A percentile compares a stretch with the other conserved stretches of the same genome.
These are phyloP conservation scores for Torrubiella hemipterigena DNA, from an alignment of 2,329 filamentous ascomycete species.

Conservation along the genomic window DNA sequence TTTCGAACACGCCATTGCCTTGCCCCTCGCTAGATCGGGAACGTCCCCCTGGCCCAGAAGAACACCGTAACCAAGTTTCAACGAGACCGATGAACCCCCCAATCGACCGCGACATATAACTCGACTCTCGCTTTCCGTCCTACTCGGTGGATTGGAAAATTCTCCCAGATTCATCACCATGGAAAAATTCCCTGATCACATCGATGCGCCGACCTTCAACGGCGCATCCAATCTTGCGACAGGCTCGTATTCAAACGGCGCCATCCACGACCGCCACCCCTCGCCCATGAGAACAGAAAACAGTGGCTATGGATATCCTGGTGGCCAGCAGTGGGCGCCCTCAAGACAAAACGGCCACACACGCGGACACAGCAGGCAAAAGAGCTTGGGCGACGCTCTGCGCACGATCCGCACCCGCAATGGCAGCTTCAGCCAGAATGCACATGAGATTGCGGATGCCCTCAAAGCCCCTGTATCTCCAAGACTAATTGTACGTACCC, in stretches of 20 bases:
- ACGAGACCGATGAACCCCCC: too few species aligned
- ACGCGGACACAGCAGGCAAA: constrained; percentile 57
- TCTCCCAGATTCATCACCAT: constrained; percentile 19
- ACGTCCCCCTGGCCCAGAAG: too few species aligned
- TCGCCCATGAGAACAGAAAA: constrained; percentile 14
- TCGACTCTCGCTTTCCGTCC: too few species aligned
- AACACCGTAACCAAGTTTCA: too few species aligned
- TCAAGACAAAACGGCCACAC: constrained; percentile 12
- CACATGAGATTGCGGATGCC: constrained; percentile 84
- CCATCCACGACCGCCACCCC: constrained; percentile 16
- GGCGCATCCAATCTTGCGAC: constrained; percentile 14
- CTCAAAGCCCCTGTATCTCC: constrained; percentile 83
- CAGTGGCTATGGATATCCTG: too few species aligned
- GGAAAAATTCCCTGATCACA: constrained; percentile 47
- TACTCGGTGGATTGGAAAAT: too few species aligned
- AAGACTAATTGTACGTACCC: constrained; percentile 60
- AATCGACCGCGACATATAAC: too few species aligned
- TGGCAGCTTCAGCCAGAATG: constrained; percentile 83
- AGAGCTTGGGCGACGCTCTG: constrained; percentile 83
- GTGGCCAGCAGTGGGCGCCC: constrained; percentile 5
- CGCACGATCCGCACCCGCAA: constrained; percentile 68
- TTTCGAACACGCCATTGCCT: too few species aligned
- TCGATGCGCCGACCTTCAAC: constrained; percentile 26
- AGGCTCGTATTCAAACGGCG: constrained; percentile 15
- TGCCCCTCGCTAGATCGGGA: too few species aligned